Conservation (phyloP, 1,284 basidiomycete species). For the Marasmius fiardii region DNA sequence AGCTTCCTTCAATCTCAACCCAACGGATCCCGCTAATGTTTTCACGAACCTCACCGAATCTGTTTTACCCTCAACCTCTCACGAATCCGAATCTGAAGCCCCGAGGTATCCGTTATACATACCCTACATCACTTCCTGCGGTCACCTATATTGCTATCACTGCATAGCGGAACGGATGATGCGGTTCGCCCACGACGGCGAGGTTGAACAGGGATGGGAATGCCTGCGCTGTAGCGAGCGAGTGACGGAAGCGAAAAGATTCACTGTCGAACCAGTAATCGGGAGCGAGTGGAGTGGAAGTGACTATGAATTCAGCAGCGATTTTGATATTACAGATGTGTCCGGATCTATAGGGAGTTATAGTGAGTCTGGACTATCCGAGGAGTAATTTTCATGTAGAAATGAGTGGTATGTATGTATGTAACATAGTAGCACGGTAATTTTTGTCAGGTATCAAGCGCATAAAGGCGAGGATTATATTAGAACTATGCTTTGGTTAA, state of each 20-base stretch:
- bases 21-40: slow-evolving; percentile 49
- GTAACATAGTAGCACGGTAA: no score
- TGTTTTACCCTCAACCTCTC: slow-evolving; percentile 17
- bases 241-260: slow-evolving; percentile 55
- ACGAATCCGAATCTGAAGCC: slow-evolving; percentile 32
- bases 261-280: slow-evolving; percentile 30
- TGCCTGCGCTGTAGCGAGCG: slow-evolving; percentile 74
- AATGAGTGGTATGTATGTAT: no score
- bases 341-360: slow-evolving; percentile 49
- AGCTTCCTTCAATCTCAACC: slow-evolving; percentile 55
- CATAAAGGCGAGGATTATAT: background rate
- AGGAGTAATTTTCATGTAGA: no score
- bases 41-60: slow-evolving; percentile 37
- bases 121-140: slow-evolving; percentile 74
- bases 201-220: slow-evolving; percentile 62
- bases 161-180: slow-evolving; percentile 83
- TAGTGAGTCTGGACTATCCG: slow-evolving; percentile 44
- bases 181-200: slow-evolving; percentile 62
- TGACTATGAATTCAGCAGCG: slow-evolving; percentile 59
- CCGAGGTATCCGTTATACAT: slow-evolving; percentile 64
- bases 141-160: slow-evolving; percentile 85
- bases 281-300: slow-evolving; percentile 41
- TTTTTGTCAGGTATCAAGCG: no score
- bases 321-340: slow-evolving; percentile 44
- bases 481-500: no score